phyloP scores from a whole-genome alignment of 2,329 filamentous ascomycete genomes.

The Hymenoscyphus salicellus region DNA sequence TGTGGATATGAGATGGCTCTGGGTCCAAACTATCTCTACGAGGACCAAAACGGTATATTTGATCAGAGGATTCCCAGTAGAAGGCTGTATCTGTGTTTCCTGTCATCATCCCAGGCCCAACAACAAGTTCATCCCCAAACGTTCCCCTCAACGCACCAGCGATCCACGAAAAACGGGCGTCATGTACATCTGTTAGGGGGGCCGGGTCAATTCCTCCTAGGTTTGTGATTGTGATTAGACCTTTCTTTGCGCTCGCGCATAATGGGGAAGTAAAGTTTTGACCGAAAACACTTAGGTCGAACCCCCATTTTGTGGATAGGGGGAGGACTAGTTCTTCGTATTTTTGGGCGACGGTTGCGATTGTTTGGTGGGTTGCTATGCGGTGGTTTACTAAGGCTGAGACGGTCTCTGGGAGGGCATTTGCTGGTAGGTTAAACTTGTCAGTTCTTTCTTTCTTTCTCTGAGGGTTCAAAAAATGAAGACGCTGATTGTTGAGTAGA shows the following conservation, averaged over 20 bases:
- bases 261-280: background rate
- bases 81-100: constrained; percentile 29
- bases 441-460: too few species aligned
- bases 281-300: constrained; percentile 25
- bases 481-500: too few species aligned
- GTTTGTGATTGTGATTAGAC: background rate
- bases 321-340: constrained; percentile 27
- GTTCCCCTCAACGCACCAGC: background rate
- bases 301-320: constrained; percentile 42
- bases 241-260: background rate
- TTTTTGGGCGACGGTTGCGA: constrained; percentile 44
- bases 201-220: background rate
- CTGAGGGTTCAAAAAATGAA: too few species aligned
- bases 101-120: constrained; percentile 25
- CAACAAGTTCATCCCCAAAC: constrained; percentile 19
- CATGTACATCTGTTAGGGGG: constrained; percentile 13
- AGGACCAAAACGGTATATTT: constrained; percentile 40
- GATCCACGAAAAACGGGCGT: constrained; percentile 20
- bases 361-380: constrained; percentile 44
- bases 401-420: constrained; percentile 54
- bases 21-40: background rate
- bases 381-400: constrained; percentile 54
- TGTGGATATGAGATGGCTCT: background rate
- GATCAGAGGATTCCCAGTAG: constrained; percentile 36
- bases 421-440: constrained; percentile 37